A percentile compares a stretch with the other conserved stretches of the same genome.
These are phyloP conservation scores for Zopfochytrium polystomum DNA, from an alignment of 371 early-diverging fungal genomes.

Conservation along the genomic window DNA sequence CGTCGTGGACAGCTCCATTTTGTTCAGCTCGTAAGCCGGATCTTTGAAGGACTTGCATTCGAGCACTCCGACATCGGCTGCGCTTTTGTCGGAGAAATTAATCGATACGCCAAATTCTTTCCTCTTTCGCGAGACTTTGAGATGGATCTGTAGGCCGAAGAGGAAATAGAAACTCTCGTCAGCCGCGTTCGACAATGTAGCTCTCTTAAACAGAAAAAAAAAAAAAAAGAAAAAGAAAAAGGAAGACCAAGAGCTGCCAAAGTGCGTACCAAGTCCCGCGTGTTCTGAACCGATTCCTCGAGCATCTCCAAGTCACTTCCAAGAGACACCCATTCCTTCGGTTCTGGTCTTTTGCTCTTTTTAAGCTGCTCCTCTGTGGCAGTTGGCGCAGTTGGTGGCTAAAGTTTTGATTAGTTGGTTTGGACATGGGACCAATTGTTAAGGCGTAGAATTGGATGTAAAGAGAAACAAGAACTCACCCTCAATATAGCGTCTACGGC, in stretches of 20 bases:
- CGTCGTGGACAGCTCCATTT: constrained; percentile 41
- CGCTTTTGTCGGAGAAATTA: constrained; percentile 49
- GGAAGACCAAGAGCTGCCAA: no score
- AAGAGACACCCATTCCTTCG: constrained; percentile 43
- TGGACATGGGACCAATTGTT: not conserved
- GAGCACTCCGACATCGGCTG: constrained; percentile 35
- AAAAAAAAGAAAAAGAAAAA: not conserved
- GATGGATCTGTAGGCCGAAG: constrained; percentile 25
- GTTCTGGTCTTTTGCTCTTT: constrained; percentile 29
- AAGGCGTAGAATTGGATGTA: not conserved
- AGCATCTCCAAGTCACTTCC: constrained; percentile 60
- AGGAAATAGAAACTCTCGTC: no score
- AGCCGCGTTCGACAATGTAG: no score
- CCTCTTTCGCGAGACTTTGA: constrained; percentile 43
- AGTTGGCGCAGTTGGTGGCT: not conserved
- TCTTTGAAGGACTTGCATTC: constrained; percentile 48
- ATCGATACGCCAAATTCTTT: constrained; percentile 43
- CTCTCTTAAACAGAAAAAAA: no score
- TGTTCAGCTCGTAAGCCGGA: constrained; percentile 41
- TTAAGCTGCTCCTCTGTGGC: not conserved
- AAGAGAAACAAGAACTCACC: constrained; percentile 19
- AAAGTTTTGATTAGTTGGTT: not conserved
- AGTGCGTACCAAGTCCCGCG: constrained; percentile 41
- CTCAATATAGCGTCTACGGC: constrained; percentile 42
- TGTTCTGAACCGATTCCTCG: constrained; percentile 39